Percentiles rank a stretch among this genome's conserved stretches.
Conservation (phyloP, 2,329 filamentous ascomycete genomes). For the Aphanoascus verrucosus region DNA sequence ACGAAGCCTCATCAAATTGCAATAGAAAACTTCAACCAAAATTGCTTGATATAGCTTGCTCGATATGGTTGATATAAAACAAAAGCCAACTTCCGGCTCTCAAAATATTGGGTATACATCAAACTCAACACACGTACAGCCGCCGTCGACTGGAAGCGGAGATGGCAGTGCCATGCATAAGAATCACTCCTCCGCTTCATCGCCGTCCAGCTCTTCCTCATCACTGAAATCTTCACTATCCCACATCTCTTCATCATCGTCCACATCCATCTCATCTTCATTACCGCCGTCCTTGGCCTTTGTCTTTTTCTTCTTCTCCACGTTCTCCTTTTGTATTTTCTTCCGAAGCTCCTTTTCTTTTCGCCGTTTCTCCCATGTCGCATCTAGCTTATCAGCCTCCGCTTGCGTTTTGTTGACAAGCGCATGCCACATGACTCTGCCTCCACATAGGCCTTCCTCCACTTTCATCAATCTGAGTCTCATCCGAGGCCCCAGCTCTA, state of each 20-base stretch:
- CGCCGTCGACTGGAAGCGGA: neutral
- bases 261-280: constrained; percentile 36
- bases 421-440: constrained; percentile 96
- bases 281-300: constrained; percentile 42
- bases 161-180: neutral
- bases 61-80: too few species aligned
- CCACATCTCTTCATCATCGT: constrained; percentile 44
- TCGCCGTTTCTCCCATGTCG: constrained; percentile 65
- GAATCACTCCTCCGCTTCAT: constrained; percentile 30
- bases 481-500: constrained; percentile 87
- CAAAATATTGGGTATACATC: neutral
- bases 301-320: constrained; percentile 70
- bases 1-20: too few species aligned
- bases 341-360: constrained; percentile 73
- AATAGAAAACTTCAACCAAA: too few species aligned
- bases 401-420: constrained; percentile 74
- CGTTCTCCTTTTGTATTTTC: constrained; percentile 76
- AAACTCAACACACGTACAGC: neutral
- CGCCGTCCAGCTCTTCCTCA: constrained; percentile 38
- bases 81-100: too few species aligned
- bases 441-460: constrained; percentile 81
- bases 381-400: constrained; percentile 68
- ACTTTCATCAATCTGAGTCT: constrained; percentile 84
- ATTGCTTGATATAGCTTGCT: too few species aligned
- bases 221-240: constrained; percentile 43